Base-by-base conservation (phyloP, 768 basidiomycete species). In the Hortiboletus flavorubellus region DNA sequence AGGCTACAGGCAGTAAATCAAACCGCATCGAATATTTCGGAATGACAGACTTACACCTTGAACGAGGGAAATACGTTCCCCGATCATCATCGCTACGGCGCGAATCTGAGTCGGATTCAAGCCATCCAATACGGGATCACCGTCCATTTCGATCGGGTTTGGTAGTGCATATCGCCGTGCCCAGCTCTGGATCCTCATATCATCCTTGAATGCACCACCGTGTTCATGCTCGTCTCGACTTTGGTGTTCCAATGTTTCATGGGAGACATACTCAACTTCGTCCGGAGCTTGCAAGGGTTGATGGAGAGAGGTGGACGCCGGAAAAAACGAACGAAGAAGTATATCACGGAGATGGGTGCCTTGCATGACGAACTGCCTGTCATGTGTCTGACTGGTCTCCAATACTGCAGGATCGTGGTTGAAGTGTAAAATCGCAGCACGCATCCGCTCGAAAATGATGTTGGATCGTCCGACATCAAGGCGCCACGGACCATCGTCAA, bases 11-110 rank as follows among this genome's bases (percentile, higher is more conserved):
- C 15, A 14, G 29, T 50, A 18, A 35, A 49, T 56, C 18, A 54
- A 35, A 35, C 26, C 34, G 29, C 11, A 14, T 45, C 10, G 14
- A 46, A 40, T 29, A n/a, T 33, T 37, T 14, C 4, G 33, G 3
- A 30, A 46, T 2, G 8, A 4, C n/a, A 16, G 4, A 51, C 87
- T 61, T 68, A 93, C 92, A 33, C 93, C 93, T 73, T 97, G 93
- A 18, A 97, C 82, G 29, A 97, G 75, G 65, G 89, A 88, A 30
- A 92, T 71, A 41, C 84, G 75, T 61, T 92, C 80, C 7, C 87
- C 85, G 44, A 97, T 77, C 91, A 96, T 94, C 72, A 85, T 78
- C 6, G 93, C 93, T 57, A 94, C 82, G 0, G 94, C 93, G 53
- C 82, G 76, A 48, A 81, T 78, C 68, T 97, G 94, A n/a, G 86